Base-by-base conservation (phyloP, 257 asterid genomes). In the Capsicum pubescens region DNA sequence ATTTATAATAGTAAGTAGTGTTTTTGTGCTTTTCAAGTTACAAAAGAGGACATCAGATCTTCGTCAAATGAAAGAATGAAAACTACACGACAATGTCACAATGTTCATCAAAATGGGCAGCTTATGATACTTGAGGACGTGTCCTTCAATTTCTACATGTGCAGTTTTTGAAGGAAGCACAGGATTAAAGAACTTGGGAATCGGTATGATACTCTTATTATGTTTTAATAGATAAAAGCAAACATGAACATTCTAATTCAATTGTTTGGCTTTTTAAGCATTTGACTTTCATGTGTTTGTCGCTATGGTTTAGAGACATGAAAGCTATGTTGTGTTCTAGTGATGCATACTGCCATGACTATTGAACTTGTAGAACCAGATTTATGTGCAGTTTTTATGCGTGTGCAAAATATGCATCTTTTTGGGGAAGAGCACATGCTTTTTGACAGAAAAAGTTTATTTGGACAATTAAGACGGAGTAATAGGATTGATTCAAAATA, bases 71-170 rank as follows among this genome's bases (percentile, higher is more conserved):
- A 67, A 69, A 58, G 60, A 56, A 83, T 68, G 77, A 21, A 35
- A 14, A 82, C 13, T 58, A 80, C 42, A 67, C 57, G 77, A 15
- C 74, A 57, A 54, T 56, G 26, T 52, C 61, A 52, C 80, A 44
- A 80, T 56, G 32, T 58, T n/a, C 85, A 80, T 84, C 85, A 84
- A 60, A 61, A 83, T 59, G 50, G 89, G 61, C 89, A 84, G 86
- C 60, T 87, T 52, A 83, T 84, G 89, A 80, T 87, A 80, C 83
- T 79, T 63, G 77, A 81, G 64, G 83, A 83, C 12, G 44, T 83
- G 86, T 87, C 72, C 77, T 85, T 81, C 87, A 87, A 85, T 80
- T 84, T 70, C 82, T 87, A 77, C 74, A 69, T 72, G 80, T 85
- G 78, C 90, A 85, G 82, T 80, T 81, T 32, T 81, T 81, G 77